Percentiles rank a stretch among this genome's conserved stretches.
Evolutionary conservation across 2,329 filamentous ascomycete species (phyloP).

Genomic region (Fusarium coffeatum): DNA sequence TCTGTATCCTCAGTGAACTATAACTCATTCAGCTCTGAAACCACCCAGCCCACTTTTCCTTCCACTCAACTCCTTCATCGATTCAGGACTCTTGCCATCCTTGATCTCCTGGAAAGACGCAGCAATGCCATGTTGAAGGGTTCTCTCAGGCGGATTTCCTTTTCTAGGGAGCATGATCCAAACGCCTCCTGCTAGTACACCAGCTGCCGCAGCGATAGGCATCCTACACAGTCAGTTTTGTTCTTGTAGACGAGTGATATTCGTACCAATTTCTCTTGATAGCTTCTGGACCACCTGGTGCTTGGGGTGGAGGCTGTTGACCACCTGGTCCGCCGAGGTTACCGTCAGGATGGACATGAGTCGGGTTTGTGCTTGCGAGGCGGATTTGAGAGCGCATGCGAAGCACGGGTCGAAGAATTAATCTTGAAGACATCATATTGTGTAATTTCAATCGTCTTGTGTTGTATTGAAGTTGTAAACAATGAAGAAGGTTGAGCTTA

Average conservation of each 20-base stretch:
- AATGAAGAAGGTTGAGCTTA: neutral
- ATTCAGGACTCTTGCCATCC: constrained; percentile 36
- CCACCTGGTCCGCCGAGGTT: constrained; percentile 51
- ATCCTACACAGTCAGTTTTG: constrained; percentile 39
- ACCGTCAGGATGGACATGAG: constrained; percentile 9
- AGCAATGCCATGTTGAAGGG: constrained; percentile 27
- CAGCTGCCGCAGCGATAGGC: constrained; percentile 46
- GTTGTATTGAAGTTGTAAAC: neutral
- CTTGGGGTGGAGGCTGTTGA: constrained; percentile 46
- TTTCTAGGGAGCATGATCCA: constrained; percentile 45
- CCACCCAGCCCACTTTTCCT: constrained; percentile 46
- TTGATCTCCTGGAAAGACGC: constrained; percentile 34
- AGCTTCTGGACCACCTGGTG: constrained; percentile 47
- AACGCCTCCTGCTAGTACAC: constrained; percentile 43
- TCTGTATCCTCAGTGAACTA: neutral
- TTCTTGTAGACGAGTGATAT: rapidly evolving
- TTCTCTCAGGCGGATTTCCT: constrained; percentile 21
- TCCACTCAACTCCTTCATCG: constrained; percentile 49
- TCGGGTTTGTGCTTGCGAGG: constrained; percentile 4
- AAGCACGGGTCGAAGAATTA: constrained; percentile 36
- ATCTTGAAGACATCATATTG: constrained; percentile 30
- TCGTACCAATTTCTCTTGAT: constrained; percentile 50
- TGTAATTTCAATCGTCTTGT: neutral
- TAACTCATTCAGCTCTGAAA: constrained; percentile 48
- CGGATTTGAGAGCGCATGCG: constrained; percentile 36